Percentiles rank a stretch among this genome's conserved stretches.
phyloP scores from a whole-genome alignment of 345 rosid species.

The Syzygium oleosum region DNA sequence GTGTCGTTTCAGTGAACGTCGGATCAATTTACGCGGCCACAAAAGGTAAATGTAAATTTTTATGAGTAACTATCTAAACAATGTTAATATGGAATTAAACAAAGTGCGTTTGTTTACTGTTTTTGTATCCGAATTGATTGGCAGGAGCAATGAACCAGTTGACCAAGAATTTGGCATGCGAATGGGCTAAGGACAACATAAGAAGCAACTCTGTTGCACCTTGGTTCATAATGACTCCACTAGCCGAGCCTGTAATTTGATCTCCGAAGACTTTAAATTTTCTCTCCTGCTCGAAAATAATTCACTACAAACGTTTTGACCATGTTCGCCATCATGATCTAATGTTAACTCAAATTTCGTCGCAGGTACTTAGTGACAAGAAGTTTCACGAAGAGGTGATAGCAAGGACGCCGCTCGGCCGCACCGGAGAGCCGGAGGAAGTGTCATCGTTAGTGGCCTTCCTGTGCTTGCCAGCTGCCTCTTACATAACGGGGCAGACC shows the following conservation, averaged over 20 bases:
- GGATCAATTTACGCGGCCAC: slow-evolving; percentile 26
- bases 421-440: slow-evolving; percentile 24
- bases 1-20: slow-evolving; percentile 6
- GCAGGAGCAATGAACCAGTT: slow-evolving; percentile 32
- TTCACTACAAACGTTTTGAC: background rate
- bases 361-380: background rate
- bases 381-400: slow-evolving; percentile 3
- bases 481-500: slow-evolving; percentile 36
- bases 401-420: slow-evolving; percentile 21
- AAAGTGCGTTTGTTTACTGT: background rate
- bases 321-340: background rate
- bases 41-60: slow-evolving; percentile 14
- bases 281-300: background rate
- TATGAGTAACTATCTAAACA: background rate
- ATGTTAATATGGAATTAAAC: background rate
- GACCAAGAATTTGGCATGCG: slow-evolving; percentile 30
- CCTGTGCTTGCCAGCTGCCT: slow-evolving; percentile 37
- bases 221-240: slow-evolving; percentile 12
- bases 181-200: slow-evolving; percentile 42
- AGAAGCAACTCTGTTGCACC: slow-evolving; percentile 33
- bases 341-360: background rate
- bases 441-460: slow-evolving; percentile 32
- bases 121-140: background rate
- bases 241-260: background rate
- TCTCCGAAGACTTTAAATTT: background rate